These are phyloP conservation scores for Talaromyces sp. DNA, from an alignment of 2,329 filamentous ascomycete genomes.

Conservation along the genomic window DNA sequence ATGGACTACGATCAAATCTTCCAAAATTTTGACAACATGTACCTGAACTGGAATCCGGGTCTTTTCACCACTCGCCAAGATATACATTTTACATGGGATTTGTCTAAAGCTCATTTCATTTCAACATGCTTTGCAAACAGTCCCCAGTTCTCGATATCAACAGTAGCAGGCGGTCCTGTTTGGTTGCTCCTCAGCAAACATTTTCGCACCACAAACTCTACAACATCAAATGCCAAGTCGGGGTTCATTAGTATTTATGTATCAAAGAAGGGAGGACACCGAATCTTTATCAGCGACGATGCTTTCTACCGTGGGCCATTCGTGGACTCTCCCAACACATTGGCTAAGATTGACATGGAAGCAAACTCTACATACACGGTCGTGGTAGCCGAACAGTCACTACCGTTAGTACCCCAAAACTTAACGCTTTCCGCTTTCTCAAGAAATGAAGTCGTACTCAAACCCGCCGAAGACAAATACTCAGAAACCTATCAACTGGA, in stretches of 20 bases:
- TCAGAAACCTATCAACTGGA: conserved; percentile 56
- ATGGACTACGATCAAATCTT: conserved; percentile 82
- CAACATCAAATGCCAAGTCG: conserved; percentile 41
- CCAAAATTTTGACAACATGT: conserved; percentile 92
- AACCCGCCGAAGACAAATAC: conserved; percentile 61
- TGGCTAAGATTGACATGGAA: conserved; percentile 69
- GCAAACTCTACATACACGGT: conserved; percentile 55
- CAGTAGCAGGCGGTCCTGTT: conserved; percentile 58
- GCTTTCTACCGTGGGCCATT: conserved; percentile 74
- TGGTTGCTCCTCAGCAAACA: conserved; percentile 88
- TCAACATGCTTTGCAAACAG: conserved; percentile 70
- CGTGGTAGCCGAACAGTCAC: conserved; percentile 73
- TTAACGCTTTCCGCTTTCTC: conserved; percentile 87
- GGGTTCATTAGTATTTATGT: conserved; percentile 88
- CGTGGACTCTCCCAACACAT: conserved; percentile 88
- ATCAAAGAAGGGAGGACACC: conserved; percentile 67
- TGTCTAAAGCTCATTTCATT: conserved; percentile 53
- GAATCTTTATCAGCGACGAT: conserved; percentile 71
- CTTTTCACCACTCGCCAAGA: conserved; percentile 81
- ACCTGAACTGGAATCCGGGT: conserved; percentile 93
- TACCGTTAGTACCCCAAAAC: conserved; percentile 70
- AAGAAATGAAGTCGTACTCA: conserved; percentile 58
- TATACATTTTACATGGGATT: conserved; percentile 82
- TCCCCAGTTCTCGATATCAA: conserved; percentile 57
- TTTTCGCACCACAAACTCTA: conserved; percentile 66